Evolutionary conservation across 2,329 filamentous ascomycete species (phyloP).

Genomic region (Beauveria varroae): DNA sequence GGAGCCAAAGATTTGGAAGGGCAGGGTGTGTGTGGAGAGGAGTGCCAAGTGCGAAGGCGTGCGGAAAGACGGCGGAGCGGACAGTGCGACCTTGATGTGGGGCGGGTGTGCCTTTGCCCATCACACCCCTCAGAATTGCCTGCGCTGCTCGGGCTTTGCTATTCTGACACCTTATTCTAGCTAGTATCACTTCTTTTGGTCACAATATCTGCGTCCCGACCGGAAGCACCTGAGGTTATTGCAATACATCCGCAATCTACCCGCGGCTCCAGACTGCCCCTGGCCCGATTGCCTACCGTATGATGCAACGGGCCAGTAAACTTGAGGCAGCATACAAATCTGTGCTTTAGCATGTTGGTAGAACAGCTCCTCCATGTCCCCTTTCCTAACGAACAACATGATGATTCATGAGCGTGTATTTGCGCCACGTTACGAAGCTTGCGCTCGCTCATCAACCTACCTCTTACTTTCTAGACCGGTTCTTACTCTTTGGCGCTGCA

Average conservation of each 20-base stretch:
- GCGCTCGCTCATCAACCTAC: neutral
- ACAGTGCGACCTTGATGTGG: neutral
- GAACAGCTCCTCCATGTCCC: neutral
- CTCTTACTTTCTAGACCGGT: neutral
- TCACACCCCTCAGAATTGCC: neutral
- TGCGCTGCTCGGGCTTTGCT: neutral
- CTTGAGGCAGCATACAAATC: neutral
- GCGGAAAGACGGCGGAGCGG: neutral
- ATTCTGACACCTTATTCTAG: neutral
- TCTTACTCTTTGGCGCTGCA: neutral
- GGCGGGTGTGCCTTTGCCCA: neutral
- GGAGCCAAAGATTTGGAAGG: constrained; percentile 11
- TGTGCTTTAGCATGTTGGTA: neutral
- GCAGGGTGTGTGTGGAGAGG: neutral
- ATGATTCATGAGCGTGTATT: neutral
- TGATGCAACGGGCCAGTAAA: neutral
- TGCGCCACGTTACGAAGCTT: neutral
- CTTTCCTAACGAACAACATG: neutral
- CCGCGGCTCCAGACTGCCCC: neutral
- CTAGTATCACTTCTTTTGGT: neutral
- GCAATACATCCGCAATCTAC: neutral
- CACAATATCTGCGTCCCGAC: neutral
- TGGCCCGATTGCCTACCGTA: neutral
- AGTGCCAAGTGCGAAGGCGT: neutral
- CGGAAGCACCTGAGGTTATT: neutral